A percentile compares a stretch with the other conserved stretches of the same genome.
Evolutionary conservation across 2,329 filamentous ascomycete species (phyloP).

Genomic region (Erysiphe neolycopersici): DNA sequence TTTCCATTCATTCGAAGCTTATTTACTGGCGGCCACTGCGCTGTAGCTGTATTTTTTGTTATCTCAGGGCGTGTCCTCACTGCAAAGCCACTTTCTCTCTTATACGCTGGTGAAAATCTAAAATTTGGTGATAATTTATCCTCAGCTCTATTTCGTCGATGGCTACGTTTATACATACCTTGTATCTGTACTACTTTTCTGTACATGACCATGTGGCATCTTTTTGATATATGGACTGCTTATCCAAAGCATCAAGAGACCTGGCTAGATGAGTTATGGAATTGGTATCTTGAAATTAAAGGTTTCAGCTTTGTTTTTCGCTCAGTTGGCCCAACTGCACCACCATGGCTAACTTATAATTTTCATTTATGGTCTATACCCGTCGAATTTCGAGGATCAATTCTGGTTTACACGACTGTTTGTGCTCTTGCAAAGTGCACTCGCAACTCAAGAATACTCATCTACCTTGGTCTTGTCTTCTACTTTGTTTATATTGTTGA

Average conservation of each 20-base stretch:
- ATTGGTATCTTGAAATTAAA: constrained; percentile 25
- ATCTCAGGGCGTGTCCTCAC: constrained; percentile 23
- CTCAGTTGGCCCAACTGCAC: constrained; percentile 19
- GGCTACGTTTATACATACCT: constrained; percentile 20
- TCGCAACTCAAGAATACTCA: constrained; percentile 25
- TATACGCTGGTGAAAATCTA: constrained; percentile 15
- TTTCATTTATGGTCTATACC: constrained; percentile 31
- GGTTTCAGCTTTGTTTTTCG: constrained; percentile 43
- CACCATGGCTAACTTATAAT: constrained; percentile 30
- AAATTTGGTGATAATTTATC: constrained; percentile 17
- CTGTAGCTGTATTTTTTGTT: constrained; percentile 25
- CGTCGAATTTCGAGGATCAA: constrained; percentile 34
- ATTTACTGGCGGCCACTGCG: constrained; percentile 33
- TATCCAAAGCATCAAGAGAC: constrained; percentile 4
- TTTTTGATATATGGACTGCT: constrained; percentile 9
- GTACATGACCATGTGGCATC: constrained; percentile 10
- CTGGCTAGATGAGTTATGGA: constrained; percentile 8
- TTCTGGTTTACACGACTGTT: constrained; percentile 29
- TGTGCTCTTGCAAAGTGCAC: constrained; percentile 27
- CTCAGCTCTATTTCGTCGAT: constrained; percentile 21
- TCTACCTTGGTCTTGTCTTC: constrained; percentile 24
- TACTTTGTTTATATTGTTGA: constrained; percentile 46
- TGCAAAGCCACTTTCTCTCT: constrained; percentile 17
- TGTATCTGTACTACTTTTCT: constrained; percentile 18
- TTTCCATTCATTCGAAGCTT: constrained; percentile 32